A percentile compares a stretch with the other conserved stretches of the same genome.
phyloP scores from a whole-genome alignment of 495 filamentous ascomycete genomes.

The Neurospora sp. region DNA sequence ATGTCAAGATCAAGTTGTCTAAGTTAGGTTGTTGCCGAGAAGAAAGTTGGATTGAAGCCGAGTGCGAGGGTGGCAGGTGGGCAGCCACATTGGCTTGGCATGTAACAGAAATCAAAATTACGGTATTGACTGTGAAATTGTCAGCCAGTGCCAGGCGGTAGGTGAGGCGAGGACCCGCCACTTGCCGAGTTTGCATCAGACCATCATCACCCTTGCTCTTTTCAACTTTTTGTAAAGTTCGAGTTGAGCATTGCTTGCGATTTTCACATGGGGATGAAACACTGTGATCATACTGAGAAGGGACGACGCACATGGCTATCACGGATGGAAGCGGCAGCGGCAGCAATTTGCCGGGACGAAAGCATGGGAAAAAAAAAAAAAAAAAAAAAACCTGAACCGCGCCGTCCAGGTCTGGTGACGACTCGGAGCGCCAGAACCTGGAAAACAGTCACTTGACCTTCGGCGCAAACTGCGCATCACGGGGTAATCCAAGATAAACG shows the following conservation, averaged over 20 bases:
- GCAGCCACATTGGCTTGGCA: constrained; percentile 1
- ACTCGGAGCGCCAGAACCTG: background rate
- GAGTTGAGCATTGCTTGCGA: background rate
- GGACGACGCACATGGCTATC: background rate
- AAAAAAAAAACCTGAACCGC: background rate
- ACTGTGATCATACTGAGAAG: background rate
- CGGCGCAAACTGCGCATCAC: background rate
- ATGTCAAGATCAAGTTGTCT: background rate
- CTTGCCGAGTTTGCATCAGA: background rate
- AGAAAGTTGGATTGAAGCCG: background rate
- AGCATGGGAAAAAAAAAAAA: background rate
- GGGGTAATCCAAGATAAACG: background rate
- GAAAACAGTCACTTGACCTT: constrained; percentile 5
- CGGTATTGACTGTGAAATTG: background rate
- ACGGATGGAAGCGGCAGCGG: background rate
- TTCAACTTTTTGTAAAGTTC: background rate
- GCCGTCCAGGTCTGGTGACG: background rate
- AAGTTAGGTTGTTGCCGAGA: background rate
- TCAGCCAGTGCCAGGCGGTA: background rate
- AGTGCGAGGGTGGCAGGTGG: background rate
- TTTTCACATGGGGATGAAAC: background rate
- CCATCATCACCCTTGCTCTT: background rate
- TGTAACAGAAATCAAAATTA: background rate
- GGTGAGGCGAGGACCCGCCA: constrained; percentile 2
- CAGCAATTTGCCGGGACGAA: background rate